Evolutionary conservation across 352 stramenopile species (phyloP).

Genomic region (Phytopythium chamaehyphon): DNA sequence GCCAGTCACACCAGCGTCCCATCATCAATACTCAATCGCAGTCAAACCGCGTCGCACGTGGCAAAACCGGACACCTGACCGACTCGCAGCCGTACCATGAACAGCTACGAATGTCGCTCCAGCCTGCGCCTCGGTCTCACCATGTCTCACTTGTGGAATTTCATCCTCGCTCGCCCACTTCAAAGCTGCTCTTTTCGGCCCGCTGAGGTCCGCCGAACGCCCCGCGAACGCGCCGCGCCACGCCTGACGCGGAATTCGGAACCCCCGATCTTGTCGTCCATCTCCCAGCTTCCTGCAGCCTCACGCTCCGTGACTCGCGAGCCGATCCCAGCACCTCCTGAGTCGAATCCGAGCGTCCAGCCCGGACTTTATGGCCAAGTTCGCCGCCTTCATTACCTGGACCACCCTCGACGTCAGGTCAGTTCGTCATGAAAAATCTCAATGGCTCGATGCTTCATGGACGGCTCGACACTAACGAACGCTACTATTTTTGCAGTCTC

Average conservation of each 20-base stretch:
- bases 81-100: too few species aligned
- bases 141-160: too few species aligned
- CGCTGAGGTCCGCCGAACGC: too few species aligned
- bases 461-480: neutral
- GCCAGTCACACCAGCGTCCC: slow-evolving; percentile 6
- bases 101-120: too few species aligned
- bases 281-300: neutral
- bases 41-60: neutral
- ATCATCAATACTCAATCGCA: slow-evolving; percentile 2
- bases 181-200: too few species aligned
- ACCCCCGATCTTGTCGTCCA: slow-evolving; percentile 1
- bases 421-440: slow-evolving; percentile 5
- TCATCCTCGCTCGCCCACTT: neutral
- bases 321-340: too few species aligned
- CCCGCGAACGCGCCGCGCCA: neutral
- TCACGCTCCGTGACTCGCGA: neutral
- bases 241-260: neutral
- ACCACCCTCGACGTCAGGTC: slow-evolving; percentile 40
- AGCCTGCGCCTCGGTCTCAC: too few species aligned
- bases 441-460: too few species aligned
- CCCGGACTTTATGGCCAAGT: slow-evolving; percentile 31
- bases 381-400: slow-evolving; percentile 37
- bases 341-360: neutral
- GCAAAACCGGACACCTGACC: too few species aligned
- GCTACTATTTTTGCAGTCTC: slow-evolving; percentile 6